Evolutionary conservation across 179 eudicot species (phyloP).

Genomic region (Spinacia oleracea): DNA sequence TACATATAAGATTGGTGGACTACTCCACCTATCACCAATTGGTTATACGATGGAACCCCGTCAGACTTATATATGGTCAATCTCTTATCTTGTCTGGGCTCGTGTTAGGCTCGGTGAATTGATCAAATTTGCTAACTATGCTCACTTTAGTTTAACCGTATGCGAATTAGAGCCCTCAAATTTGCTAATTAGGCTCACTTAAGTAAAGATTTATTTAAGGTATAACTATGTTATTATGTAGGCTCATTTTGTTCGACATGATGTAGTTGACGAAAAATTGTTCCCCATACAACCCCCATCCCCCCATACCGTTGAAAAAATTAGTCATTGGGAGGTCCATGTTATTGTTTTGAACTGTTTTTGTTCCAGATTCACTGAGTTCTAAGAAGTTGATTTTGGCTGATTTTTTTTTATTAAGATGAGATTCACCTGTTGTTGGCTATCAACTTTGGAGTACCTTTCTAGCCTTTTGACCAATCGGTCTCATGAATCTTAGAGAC

Average conservation of each 20-base stretch:
- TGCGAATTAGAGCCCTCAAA: background rate
- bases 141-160: background rate
- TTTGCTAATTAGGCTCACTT: too few relatives aligned
- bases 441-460: background rate
- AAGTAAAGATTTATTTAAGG: background rate
- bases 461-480: background rate
- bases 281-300: background rate
- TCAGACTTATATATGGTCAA: too few relatives aligned
- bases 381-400: background rate
- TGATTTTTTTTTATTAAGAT: background rate
- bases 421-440: background rate
- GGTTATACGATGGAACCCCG: too few relatives aligned
- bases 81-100: too few relatives aligned
- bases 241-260: background rate
- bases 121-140: too few relatives aligned
- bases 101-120: too few relatives aligned
- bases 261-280: background rate
- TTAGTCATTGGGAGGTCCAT: background rate
- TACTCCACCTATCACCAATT: too few relatives aligned
- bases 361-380: background rate
- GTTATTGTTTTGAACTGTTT: background rate
- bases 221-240: background rate
- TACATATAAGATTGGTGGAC: too few relatives aligned
- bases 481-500: background rate
- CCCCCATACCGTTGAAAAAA: background rate